Conservation (phyloP, 164 flowering plant species). For the Vitis vinifera region DNA sequence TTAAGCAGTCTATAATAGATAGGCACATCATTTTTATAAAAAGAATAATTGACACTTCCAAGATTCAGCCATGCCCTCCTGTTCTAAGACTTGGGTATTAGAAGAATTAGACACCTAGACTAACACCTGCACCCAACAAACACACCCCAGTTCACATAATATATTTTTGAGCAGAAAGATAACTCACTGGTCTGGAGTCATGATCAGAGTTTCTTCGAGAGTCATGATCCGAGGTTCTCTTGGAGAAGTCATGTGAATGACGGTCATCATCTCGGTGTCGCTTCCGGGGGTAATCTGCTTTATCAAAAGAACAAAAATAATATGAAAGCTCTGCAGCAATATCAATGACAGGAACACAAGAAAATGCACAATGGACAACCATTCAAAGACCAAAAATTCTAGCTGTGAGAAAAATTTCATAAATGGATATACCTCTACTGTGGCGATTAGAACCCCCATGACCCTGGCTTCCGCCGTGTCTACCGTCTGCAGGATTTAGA, state of each 20-base stretch:
- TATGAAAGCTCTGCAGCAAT: slow-evolving; percentile 1
- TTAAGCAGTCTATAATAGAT: no score
- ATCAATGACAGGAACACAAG: neutral
- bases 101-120: no score
- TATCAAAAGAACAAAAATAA: neutral
- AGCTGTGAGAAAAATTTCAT: neutral
- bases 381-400: neutral
- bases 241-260: slow-evolving; percentile 52
- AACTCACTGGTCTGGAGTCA: slow-evolving; percentile 80
- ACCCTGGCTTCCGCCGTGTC: slow-evolving; percentile 73
- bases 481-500: slow-evolving; percentile 59
- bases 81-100: no score
- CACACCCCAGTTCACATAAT: no score
- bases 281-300: slow-evolving; percentile 70
- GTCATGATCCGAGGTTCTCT: slow-evolving; percentile 58
- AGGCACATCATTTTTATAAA: no score
- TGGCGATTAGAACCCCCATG: slow-evolving; percentile 72
- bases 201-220: slow-evolving; percentile 62
- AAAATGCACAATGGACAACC: neutral
- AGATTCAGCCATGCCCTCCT: no score
- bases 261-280: slow-evolving; percentile 85
- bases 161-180: no score
- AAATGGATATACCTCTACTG: slow-evolving; percentile 55
- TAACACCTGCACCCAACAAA: no score
- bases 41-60: no score